These are phyloP conservation scores for Taphrina confusa DNA, from an alignment of 1,139 yeast genomes.

Conservation along the genomic window DNA sequence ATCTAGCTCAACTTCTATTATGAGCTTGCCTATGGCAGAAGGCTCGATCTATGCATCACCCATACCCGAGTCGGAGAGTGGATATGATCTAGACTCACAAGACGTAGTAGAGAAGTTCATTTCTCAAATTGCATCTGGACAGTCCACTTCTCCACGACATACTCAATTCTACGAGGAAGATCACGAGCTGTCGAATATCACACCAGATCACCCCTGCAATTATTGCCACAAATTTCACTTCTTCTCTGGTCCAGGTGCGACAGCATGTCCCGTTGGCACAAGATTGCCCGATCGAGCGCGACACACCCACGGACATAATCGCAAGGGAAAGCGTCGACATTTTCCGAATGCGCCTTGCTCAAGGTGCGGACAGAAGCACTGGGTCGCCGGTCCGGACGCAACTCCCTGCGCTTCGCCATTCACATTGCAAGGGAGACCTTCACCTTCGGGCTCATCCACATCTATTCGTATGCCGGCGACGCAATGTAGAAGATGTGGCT, in stretches of 20 bases:
- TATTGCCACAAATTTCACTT: slow-evolving; percentile 14
- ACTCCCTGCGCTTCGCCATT: slow-evolving; percentile 1
- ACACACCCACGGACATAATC: not conserved
- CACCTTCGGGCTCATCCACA: not conserved
- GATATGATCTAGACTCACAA: not conserved
- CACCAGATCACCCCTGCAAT: slow-evolving; percentile 20
- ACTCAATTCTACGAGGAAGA: not conserved
- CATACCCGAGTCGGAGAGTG: not conserved
- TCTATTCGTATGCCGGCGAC: not conserved
- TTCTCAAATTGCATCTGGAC: slow-evolving; percentile 5
- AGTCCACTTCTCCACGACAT: not conserved
- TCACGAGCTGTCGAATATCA: not conserved
- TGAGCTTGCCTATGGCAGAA: not conserved
- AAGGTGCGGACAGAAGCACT: not conserved
- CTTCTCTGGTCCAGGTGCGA: slow-evolving; percentile 13
- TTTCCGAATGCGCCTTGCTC: slow-evolving; percentile 2
- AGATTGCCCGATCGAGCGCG: not conserved
- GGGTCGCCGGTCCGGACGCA: slow-evolving; percentile 4
- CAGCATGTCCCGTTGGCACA: slow-evolving; percentile 9
- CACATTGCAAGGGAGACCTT: not conserved
- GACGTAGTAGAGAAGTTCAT: not conserved
- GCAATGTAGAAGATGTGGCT: not conserved
- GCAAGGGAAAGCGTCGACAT: not conserved
- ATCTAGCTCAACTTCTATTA: too few relatives aligned
- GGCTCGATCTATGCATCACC: slow-evolving; percentile 6